Evolutionary conservation across 257 asterid species (phyloP).

Genomic region (Gentiana straminea): DNA sequence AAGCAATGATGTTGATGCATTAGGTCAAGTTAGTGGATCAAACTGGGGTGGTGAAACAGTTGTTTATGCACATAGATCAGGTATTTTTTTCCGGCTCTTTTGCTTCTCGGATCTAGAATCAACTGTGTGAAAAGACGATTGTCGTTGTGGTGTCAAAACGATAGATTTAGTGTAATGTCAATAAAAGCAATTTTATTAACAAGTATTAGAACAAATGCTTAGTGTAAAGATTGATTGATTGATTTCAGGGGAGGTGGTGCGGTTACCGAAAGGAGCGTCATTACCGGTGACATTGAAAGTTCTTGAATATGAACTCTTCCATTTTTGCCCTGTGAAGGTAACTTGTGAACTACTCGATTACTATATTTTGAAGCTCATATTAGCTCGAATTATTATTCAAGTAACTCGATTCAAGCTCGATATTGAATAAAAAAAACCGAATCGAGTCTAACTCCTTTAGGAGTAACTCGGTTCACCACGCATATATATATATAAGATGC

Average conservation of each 20-base stretch:
- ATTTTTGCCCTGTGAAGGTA: conserved; percentile 79
- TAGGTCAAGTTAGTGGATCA: conserved; percentile 59
- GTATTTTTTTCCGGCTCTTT: conserved; percentile 9
- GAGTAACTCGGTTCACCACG: too few relatives aligned
- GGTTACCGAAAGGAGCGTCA: conserved; percentile 67
- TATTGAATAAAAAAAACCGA: too few relatives aligned
- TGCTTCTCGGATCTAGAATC: neutral
- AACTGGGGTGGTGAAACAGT: conserved; percentile 73
- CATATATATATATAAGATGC: too few relatives aligned
- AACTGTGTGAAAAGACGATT: too few relatives aligned
- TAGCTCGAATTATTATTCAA: too few relatives aligned
- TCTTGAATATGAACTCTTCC: conserved; percentile 87
- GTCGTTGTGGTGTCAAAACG: too few relatives aligned
- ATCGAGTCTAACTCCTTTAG: too few relatives aligned
- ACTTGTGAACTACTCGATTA: neutral
- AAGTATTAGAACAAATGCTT: neutral
- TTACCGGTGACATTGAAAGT: conserved; percentile 72
- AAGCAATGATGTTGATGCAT: conserved; percentile 53
- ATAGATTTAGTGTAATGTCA: neutral
- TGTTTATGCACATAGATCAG: conserved; percentile 57
- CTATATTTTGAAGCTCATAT: too few relatives aligned
- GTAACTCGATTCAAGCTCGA: too few relatives aligned
- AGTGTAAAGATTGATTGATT: neutral
- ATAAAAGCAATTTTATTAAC: neutral
- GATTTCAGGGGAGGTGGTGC: conserved; percentile 35